Percentiles rank a stretch among this genome's conserved stretches.
Evolutionary conservation across 23 red algal genomes (phyloP).

Genomic region (Gracilaria domingensis): DNA sequence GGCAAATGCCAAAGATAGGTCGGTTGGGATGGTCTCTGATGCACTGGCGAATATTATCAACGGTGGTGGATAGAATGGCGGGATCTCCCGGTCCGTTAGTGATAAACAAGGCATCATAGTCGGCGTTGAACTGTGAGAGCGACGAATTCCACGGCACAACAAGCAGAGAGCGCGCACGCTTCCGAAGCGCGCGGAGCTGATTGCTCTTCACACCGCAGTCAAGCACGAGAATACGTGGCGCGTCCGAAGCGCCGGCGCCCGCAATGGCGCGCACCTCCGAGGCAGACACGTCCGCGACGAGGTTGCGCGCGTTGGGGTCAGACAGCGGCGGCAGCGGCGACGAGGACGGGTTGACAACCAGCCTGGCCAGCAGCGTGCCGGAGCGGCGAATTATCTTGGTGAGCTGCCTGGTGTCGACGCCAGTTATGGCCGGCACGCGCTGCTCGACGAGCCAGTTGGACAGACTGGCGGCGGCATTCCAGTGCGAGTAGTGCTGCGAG

Average conservation of each 20-base stretch:
- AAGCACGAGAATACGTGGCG: constrained; percentile 84
- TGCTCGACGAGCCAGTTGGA: constrained; percentile 70
- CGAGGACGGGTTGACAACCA: constrained; percentile 68
- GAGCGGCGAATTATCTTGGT: constrained; percentile 90
- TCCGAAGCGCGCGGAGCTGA: constrained; percentile 86
- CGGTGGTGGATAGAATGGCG: constrained; percentile 70
- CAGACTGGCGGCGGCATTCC: constrained; percentile 77
- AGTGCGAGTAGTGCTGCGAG: constrained; percentile 85
- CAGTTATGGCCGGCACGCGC: constrained; percentile 81
- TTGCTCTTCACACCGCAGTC: constrained; percentile 97
- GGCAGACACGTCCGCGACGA: constrained; percentile 90
- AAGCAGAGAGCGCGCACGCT: constrained; percentile 56
- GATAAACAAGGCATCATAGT: constrained; percentile 92
- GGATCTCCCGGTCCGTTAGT: constrained; percentile 99
- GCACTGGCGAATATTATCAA: constrained; percentile 61
- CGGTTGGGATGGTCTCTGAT: constrained; percentile 55
- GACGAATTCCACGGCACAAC: constrained; percentile 89
- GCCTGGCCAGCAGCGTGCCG: constrained; percentile 87
- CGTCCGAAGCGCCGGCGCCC: constrained; percentile 19
- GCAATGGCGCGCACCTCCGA: constrained; percentile 24
- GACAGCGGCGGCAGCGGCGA: constrained; percentile 41
- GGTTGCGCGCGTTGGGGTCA: constrained; percentile 82
- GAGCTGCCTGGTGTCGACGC: constrained; percentile 92
- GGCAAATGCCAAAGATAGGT: constrained; percentile 98
- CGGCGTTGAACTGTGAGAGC: constrained; percentile 35